phyloP scores from a whole-genome alignment of 2,329 filamentous ascomycete genomes.

The Apiospora phragmitis region DNA sequence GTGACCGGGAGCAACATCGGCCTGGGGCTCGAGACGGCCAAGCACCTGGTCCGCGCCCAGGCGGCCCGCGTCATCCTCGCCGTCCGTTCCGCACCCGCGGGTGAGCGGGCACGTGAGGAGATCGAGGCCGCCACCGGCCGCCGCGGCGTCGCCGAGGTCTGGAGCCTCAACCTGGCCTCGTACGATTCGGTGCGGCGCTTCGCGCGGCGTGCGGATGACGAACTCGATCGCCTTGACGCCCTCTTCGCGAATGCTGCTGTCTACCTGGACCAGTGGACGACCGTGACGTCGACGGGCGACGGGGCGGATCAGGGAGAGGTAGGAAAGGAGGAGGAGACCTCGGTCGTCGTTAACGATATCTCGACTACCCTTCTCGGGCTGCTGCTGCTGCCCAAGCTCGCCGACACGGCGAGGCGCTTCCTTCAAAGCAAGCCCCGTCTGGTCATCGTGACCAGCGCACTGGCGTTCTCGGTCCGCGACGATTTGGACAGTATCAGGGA shows the following conservation, averaged over 20 bases:
- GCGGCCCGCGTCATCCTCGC: slow-evolving; percentile 11
- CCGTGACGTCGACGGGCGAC: slow-evolving; percentile 26
- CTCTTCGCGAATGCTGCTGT: slow-evolving; percentile 46
- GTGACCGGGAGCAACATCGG: slow-evolving; percentile 14
- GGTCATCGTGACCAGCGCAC: slow-evolving; percentile 14
- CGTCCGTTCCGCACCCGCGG: slow-evolving; percentile 6
- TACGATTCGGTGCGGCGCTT: slow-evolving; percentile 43
- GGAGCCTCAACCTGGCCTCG: slow-evolving; percentile 42
- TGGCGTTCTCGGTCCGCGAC: slow-evolving; percentile 14
- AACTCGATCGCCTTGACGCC: slow-evolving; percentile 42
- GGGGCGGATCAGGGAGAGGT: background rate
- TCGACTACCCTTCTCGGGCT: slow-evolving; percentile 30
- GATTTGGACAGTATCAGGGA: slow-evolving; percentile 16
- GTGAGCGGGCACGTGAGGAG: slow-evolving; percentile 39
- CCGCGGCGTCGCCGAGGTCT: slow-evolving; percentile 37
- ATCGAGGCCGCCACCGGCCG: slow-evolving; percentile 25
- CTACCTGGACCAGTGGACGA: slow-evolving; percentile 28
- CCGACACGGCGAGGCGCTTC: slow-evolving; percentile 19
- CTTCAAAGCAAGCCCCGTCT: slow-evolving; percentile 1
- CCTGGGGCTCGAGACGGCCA: slow-evolving; percentile 11
- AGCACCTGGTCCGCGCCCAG: slow-evolving; percentile 11
- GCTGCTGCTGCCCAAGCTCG: slow-evolving; percentile 32
- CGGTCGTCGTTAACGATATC: slow-evolving; percentile 41
- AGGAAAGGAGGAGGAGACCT: slow-evolving; percentile 48
- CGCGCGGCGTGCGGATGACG: slow-evolving; percentile 28